Percentiles rank a stretch among this genome's conserved stretches.
These are phyloP conservation scores for Exutisphaerella laricina DNA, from an alignment of 2,329 filamentous ascomycete genomes.

Conservation along the genomic window DNA sequence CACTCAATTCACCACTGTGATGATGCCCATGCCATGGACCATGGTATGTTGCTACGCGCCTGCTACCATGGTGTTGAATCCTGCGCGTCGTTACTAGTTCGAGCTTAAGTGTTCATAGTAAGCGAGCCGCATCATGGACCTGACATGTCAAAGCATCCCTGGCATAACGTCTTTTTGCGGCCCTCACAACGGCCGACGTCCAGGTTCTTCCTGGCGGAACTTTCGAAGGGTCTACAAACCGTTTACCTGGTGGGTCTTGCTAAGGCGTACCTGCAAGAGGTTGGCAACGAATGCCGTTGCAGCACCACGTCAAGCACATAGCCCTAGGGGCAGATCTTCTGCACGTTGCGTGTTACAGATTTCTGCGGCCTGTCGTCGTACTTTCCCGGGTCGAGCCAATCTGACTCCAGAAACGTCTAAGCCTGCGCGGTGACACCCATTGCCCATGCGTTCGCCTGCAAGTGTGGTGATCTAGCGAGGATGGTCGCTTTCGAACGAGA, in stretches of 20 bases:
- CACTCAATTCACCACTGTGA: not conserved
- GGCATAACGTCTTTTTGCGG: slow-evolving; percentile 2
- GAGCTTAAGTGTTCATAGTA: slow-evolving; percentile 1
- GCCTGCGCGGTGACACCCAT: slow-evolving; percentile 12
- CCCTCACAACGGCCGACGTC: slow-evolving; percentile 2
- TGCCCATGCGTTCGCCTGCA: slow-evolving; percentile 11
- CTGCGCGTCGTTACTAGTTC: not conserved
- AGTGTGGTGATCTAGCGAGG: slow-evolving; percentile 25
- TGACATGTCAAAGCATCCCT: not conserved
- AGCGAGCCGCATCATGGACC: slow-evolving; percentile 3
- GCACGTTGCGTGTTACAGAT: slow-evolving; percentile 22
- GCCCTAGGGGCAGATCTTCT: slow-evolving; percentile 21
- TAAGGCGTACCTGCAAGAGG: slow-evolving; percentile 26
- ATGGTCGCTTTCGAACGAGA: slow-evolving; percentile 19
- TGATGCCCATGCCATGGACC: too few species aligned
- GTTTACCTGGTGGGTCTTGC: slow-evolving; percentile 15
- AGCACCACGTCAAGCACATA: slow-evolving; percentile 13
- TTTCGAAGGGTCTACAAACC: slow-evolving; percentile 8
- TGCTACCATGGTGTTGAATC: slow-evolving; percentile 1
- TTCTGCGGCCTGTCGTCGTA: slow-evolving; percentile 15
- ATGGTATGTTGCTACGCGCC: not conserved
- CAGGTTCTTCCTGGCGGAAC: slow-evolving; percentile 3
- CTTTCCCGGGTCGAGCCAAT: slow-evolving; percentile 24
- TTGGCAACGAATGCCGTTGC: slow-evolving; percentile 22
- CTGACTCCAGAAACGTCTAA: slow-evolving; percentile 12